These are phyloP conservation scores for Blepharisma stoltei DNA, from an alignment of 73 alveolate species.

Conservation along the genomic window DNA sequence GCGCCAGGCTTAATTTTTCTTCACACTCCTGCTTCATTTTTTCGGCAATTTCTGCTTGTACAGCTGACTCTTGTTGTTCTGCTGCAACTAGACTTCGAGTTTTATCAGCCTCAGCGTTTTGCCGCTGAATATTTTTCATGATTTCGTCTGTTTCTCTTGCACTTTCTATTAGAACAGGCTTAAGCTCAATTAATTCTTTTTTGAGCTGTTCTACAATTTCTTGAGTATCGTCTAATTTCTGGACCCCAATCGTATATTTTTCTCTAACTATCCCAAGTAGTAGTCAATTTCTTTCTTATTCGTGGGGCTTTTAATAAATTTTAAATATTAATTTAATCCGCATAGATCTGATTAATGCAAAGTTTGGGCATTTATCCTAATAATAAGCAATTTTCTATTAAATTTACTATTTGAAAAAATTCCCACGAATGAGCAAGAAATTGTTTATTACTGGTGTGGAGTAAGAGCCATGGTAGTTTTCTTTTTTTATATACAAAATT, in stretches of 20 bases:
- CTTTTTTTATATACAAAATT: too few species aligned
- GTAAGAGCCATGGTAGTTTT: conserved; percentile 67
- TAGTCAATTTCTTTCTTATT: too few species aligned
- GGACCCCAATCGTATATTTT: conserved; percentile 85
- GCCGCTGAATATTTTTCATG: conserved; percentile 73
- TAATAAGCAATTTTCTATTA: too few species aligned
- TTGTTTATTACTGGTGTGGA: too few species aligned
- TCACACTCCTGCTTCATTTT: conserved; percentile 76
- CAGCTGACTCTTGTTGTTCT: conserved; percentile 69
- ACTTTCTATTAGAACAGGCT: conserved; percentile 87
- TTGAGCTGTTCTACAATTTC: conserved; percentile 82
- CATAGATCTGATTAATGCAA: too few species aligned
- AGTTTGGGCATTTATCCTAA: too few species aligned
- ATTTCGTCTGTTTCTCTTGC: conserved; percentile 85
- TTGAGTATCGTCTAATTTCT: conserved; percentile 85
- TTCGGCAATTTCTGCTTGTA: conserved; percentile 74
- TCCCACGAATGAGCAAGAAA: too few species aligned
- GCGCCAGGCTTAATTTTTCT: conserved; percentile 40
- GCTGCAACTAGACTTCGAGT: conserved; percentile 62
- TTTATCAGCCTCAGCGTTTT: conserved; percentile 79
- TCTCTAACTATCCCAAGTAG: too few species aligned
- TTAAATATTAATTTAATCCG: too few species aligned
- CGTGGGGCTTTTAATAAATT: too few species aligned
- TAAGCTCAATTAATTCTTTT: conserved; percentile 73
- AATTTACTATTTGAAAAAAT: too few species aligned